Conservation (phyloP, 768 basidiomycete genomes). For the Auricularia sp. region DNA sequence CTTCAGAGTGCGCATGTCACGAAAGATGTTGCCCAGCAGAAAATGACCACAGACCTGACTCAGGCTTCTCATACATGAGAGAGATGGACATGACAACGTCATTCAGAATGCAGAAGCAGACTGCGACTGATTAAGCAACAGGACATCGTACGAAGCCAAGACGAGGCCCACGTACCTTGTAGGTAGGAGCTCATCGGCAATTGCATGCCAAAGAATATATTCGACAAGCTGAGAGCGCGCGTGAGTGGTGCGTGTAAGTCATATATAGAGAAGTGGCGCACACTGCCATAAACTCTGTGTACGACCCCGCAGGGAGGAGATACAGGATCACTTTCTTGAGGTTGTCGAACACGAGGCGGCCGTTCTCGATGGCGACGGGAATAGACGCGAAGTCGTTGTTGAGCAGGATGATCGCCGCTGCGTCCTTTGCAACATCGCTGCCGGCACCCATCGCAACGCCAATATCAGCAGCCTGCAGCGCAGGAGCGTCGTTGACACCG, state of each 20-base stretch:
- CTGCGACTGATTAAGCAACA: constrained; percentile 2
- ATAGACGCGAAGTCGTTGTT: constrained; percentile 53
- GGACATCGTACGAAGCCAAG: background rate
- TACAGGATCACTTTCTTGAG: constrained; percentile 47
- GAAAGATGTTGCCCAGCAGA: background rate
- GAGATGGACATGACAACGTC: constrained; percentile 36
- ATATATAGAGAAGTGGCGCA: constrained; percentile 13
- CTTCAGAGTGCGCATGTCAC: constrained; percentile 10
- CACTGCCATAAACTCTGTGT: constrained; percentile 49
- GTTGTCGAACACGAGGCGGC: constrained; percentile 55
- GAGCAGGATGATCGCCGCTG: constrained; percentile 41
- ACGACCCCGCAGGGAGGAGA: constrained; percentile 43
- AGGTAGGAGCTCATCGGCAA: constrained; percentile 41
- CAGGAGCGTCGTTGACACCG: constrained; percentile 44
- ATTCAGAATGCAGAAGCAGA: constrained; percentile 44
- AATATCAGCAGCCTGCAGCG: constrained; percentile 43
- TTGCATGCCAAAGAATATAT: constrained; percentile 50
- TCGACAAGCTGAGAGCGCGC: constrained; percentile 11
- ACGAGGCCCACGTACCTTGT: constrained; percentile 19
- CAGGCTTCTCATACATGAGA: constrained; percentile 39
- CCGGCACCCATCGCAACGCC: constrained; percentile 46
- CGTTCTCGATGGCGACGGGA: constrained; percentile 46
- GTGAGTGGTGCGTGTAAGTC: background rate
- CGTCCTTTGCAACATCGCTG: constrained; percentile 44
- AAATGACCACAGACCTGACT: constrained; percentile 26